These are phyloP conservation scores for Phanerochaete sordida DNA, from an alignment of 768 basidiomycete genomes.

Conservation along the genomic window DNA sequence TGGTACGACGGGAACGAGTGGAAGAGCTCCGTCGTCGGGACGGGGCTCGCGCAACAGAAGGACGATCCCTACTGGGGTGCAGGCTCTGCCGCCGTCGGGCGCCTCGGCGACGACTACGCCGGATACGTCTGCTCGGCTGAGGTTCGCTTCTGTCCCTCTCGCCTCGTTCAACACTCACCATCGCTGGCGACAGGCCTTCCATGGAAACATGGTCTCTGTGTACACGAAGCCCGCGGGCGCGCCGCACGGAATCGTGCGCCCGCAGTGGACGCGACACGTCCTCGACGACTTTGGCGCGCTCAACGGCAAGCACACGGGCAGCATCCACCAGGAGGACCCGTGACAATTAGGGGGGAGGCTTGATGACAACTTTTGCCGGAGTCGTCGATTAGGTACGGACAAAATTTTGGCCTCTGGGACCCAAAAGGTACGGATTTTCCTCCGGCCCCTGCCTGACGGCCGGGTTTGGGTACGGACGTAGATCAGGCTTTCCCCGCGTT, in stretches of 20 bases:
- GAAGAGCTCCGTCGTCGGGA: slow-evolving; percentile 11
- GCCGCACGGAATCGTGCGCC: slow-evolving; percentile 3
- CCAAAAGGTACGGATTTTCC: too few species aligned
- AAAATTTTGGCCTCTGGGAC: too few species aligned
- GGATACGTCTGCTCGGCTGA: slow-evolving; percentile 21
- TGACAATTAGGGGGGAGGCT: too few species aligned
- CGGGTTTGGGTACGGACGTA: too few species aligned
- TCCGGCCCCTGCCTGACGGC: too few species aligned
- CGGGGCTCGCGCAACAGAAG: neutral
- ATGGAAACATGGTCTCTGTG: slow-evolving; percentile 19
- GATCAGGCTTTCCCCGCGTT: too few species aligned
- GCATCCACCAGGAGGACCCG: too few species aligned
- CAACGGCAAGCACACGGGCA: slow-evolving; percentile 18
- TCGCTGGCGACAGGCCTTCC: slow-evolving; percentile 14
- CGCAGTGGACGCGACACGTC: slow-evolving; percentile 19
- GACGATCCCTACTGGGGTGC: slow-evolving; percentile 12
- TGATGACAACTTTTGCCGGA: too few species aligned
- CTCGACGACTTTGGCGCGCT: slow-evolving; percentile 23
- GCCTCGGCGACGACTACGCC: slow-evolving; percentile 14
- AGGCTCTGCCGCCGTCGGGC: slow-evolving; percentile 15
- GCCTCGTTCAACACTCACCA: neutral
- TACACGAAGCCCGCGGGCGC: slow-evolving; percentile 15
- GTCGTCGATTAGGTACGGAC: too few species aligned
- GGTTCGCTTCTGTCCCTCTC: slow-evolving; percentile 4
- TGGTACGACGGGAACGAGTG: slow-evolving; percentile 12